These are phyloP conservation scores for Talaromyces stipitatus DNA, from an alignment of 495 filamentous ascomycete genomes.

Conservation along the genomic window DNA sequence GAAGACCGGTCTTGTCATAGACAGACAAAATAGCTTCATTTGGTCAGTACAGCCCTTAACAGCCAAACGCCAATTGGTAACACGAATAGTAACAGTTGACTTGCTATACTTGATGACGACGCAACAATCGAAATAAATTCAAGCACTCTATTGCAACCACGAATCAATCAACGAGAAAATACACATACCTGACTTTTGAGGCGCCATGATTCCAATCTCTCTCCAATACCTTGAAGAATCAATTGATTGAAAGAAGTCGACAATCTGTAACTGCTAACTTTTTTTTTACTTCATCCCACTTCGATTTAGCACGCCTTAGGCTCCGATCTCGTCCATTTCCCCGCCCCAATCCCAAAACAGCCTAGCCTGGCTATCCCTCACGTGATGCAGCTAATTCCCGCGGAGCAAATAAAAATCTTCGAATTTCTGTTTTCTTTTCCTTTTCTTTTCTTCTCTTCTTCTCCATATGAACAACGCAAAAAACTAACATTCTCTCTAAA, in stretches of 20 bases:
- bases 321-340: constrained; percentile 1
- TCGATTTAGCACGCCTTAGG: not conserved
- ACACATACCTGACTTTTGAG: constrained; percentile 7
- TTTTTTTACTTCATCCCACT: constrained; percentile 6
- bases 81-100: not conserved
- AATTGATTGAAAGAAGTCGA: not conserved
- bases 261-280: not conserved
- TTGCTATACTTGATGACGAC: not conserved
- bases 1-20: constrained; percentile 94
- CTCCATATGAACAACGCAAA: constrained; percentile 63
- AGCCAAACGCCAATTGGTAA: too few relatives aligned
- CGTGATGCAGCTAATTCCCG: not conserved
- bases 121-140: constrained; percentile 6
- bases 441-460: constrained; percentile 34
- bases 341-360: not conserved
- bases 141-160: not conserved
- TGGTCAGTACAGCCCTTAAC: constrained; percentile 15
- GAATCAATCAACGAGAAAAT: not conserved
- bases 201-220: not conserved
- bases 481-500: constrained; percentile 52
- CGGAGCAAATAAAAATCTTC: not conserved
- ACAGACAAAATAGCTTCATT: constrained; percentile 85
- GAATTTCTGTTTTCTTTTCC: constrained; percentile 10
- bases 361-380: not conserved
- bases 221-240: not conserved